These are phyloP conservation scores for Trichoderma gracile DNA, from an alignment of 2,329 filamentous ascomycete genomes.

Conservation along the genomic window DNA sequence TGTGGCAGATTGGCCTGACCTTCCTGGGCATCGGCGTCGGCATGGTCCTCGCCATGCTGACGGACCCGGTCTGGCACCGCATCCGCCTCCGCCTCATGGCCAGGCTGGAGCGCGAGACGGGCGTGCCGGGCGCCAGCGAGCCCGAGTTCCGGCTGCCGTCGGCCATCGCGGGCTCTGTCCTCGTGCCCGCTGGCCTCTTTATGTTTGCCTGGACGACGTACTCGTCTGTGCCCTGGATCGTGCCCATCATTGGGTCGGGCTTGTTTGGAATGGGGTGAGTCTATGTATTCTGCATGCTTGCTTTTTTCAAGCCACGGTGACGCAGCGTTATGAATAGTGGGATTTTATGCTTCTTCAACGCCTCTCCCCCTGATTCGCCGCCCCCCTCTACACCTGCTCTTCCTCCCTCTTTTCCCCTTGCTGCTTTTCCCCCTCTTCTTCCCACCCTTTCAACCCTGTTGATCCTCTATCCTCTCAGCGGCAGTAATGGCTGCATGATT, in stretches of 20 bases:
- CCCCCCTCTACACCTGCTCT: neutral
- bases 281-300: too few species aligned
- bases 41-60: constrained; percentile 63
- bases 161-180: constrained; percentile 69
- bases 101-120: constrained; percentile 53
- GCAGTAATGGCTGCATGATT: neutral
- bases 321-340: constrained; percentile 26
- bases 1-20: constrained; percentile 77
- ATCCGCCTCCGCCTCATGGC: constrained; percentile 60
- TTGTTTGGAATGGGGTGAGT: constrained; percentile 72
- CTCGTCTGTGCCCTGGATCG: constrained; percentile 71
- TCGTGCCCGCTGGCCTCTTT: constrained; percentile 81
- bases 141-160: constrained; percentile 85
- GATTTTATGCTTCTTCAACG: neutral
- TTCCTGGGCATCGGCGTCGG: constrained; percentile 73
- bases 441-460: neutral
- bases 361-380: neutral
- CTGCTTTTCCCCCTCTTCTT: neutral
- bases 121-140: constrained; percentile 62
- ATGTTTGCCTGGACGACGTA: constrained; percentile 88
- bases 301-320: constrained; percentile 23
- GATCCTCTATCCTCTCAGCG: neutral
- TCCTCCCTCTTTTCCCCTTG: neutral
- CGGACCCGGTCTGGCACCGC: constrained; percentile 66
- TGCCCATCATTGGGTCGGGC: constrained; percentile 70